Conservation (phyloP, 78 protist species). For the Chrysochromulina parva region DNA sequence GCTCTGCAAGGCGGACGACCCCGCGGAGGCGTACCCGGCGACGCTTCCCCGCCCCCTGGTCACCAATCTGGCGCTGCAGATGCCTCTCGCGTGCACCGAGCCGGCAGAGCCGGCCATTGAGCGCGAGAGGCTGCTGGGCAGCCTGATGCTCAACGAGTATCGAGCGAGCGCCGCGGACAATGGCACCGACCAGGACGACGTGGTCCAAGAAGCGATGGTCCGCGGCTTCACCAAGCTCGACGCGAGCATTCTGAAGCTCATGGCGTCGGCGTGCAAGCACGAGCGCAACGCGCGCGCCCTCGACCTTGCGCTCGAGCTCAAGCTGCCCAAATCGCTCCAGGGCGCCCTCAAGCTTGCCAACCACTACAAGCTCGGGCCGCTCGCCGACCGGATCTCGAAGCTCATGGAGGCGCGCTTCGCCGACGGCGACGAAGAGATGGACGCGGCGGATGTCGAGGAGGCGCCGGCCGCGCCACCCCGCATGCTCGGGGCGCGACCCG, state of each 20-base stretch:
- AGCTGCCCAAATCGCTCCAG: neutral
- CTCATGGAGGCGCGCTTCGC: no score
- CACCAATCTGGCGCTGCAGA: neutral
- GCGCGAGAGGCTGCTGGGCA: neutral
- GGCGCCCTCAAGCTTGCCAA: constrained; percentile 2
- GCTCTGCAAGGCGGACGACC: neutral
- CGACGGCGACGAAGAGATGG: no score
- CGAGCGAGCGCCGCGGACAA: neutral
- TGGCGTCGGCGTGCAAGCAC: neutral
- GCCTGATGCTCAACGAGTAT: neutral
- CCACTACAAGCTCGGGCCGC: constrained; percentile 1
- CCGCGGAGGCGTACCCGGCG: neutral
- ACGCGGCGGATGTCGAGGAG: no score
- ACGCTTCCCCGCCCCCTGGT: constrained; percentile 5
- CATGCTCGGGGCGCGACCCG: no score
- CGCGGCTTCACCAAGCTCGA: neutral
- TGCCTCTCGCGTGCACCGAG: neutral
- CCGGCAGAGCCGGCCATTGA: neutral
- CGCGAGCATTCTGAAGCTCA: neutral
- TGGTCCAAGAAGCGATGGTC: neutral
- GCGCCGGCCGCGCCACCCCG: no score
- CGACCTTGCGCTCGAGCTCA: neutral
- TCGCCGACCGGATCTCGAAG: constrained; percentile 1
- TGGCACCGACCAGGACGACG: neutral
- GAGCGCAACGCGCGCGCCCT: constrained; percentile 22